Evolutionary conservation across 352 stramenopile genomes (phyloP), one percentile per base, ranked within the genome.

Genomic region (Globisporangium takayamanum): DNA sequence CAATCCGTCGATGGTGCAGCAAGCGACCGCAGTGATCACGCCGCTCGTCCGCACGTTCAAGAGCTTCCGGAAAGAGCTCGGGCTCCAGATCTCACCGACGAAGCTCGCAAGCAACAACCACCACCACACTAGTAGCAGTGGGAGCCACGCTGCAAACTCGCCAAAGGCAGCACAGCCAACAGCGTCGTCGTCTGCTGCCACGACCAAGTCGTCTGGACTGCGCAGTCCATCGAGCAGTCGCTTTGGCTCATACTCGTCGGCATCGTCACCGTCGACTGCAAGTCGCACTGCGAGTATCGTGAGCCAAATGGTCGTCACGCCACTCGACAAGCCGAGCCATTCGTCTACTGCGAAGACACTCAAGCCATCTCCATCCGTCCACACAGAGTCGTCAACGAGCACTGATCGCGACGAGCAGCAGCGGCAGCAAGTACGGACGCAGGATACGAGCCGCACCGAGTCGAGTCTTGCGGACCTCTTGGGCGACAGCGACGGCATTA

Each of bases 21-120:
- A 55, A 63, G 61, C 47, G 39, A 52, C 25, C 15, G 56, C 47
- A 25, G 50, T 57, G 26, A 66, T 53, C 48, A 56, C 68, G 14
- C 67, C 76, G 2, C 58, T 85, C 37, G 60, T 84, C 39, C 76
- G 69, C 51, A 84, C 76, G 15, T 87, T 88, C 66, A 87, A 84
- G 61, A 76, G 58, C 37, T 85, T 87, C 54, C 74, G 76, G n/a
- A 76, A 75, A 10, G 68, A 81, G 12, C 66, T 74, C 22, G 70
- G 69, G 47, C 72, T 73, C 8, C 54, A 60, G 53, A 51, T 61
- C 25, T 57, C 53, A 3, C 60, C 53, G 16, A 66, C 26, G 10
- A 66, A 66, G 18, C 26, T 28, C 20, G 22, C 41, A 7, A 55
- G 37, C 26, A 56, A 42, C 26, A 60, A 46, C 53, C 47, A 50